Conservation (phyloP, 2,329 filamentous ascomycete genomes). For the Hypomyces rosellus region DNA sequence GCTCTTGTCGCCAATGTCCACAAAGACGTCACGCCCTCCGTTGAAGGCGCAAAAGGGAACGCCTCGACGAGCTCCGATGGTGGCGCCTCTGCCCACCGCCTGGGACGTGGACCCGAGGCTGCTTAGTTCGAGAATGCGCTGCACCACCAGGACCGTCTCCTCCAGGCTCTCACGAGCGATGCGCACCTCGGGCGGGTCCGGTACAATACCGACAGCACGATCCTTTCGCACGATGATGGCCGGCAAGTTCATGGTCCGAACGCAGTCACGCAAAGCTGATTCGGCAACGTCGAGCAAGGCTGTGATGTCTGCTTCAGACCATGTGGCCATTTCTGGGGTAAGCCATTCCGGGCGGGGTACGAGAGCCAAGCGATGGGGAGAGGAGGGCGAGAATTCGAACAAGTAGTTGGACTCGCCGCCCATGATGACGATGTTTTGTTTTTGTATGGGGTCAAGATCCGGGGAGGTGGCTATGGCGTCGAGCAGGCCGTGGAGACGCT, state of each 20-base stretch:
- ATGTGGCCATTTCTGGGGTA: slow-evolving; percentile 69
- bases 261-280: slow-evolving; percentile 72
- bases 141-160: slow-evolving; percentile 90
- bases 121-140: slow-evolving; percentile 83
- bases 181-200: slow-evolving; percentile 53
- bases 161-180: slow-evolving; percentile 87
- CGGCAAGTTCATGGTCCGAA: slow-evolving; percentile 70
- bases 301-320: slow-evolving; percentile 70
- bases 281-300: slow-evolving; percentile 86
- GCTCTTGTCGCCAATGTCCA: slow-evolving; percentile 96
- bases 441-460: slow-evolving; percentile 57
- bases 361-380: slow-evolving; percentile 60
- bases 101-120: slow-evolving; percentile 40
- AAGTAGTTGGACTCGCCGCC: slow-evolving; percentile 96
- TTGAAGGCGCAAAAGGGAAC: slow-evolving; percentile 98
- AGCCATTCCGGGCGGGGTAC: slow-evolving; percentile 65
- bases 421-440: slow-evolving; percentile 80
- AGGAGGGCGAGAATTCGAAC: slow-evolving; percentile 65
- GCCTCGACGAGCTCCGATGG: slow-evolving; percentile 10
- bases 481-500: slow-evolving; percentile 77
- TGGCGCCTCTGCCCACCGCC: slow-evolving; percentile 16
- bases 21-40: slow-evolving; percentile 94
- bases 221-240: slow-evolving; percentile 82
- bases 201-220: slow-evolving; percentile 73
- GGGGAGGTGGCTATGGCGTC: slow-evolving; percentile 62